These are phyloP conservation scores for Trichocladium uniseriatum DNA, from an alignment of 495 filamentous ascomycete genomes.

Conservation along the genomic window DNA sequence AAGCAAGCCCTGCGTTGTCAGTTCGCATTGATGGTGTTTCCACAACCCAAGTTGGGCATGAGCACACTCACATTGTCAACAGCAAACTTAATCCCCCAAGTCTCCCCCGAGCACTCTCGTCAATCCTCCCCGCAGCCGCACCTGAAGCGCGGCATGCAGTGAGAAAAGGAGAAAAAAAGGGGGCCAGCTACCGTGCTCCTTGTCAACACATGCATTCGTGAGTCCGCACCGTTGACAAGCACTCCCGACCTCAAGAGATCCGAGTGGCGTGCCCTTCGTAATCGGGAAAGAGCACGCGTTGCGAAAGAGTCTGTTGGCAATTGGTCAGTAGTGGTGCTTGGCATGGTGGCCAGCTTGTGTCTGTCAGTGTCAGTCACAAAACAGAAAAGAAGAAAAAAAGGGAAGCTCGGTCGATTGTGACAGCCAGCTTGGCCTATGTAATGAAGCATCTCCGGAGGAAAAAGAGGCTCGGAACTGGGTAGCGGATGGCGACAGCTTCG, in stretches of 20 bases:
- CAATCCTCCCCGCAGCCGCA: conserved; percentile 31
- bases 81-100: too few relatives aligned
- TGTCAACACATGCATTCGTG: background rate
- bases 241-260: background rate
- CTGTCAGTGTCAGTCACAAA: conserved; percentile 4
- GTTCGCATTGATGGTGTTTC: too few relatives aligned
- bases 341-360: background rate
- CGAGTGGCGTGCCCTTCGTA: background rate
- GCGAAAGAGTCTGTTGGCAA: background rate
- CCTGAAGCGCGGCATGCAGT: conserved; percentile 33
- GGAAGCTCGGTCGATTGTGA: conserved; percentile 3
- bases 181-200: background rate
- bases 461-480: background rate
- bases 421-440: conserved; percentile 14
- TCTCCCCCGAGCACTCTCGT: too few relatives aligned
- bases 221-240: background rate
- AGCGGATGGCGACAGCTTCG: background rate
- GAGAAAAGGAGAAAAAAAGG: conserved; percentile 33
- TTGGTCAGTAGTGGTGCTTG: conserved; percentile 1
- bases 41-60: too few relatives aligned
- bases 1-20: too few relatives aligned
- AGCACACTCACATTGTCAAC: too few relatives aligned
- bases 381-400: conserved; percentile 3
- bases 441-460: background rate
- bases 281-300: conserved; percentile 3